phyloP scores from a whole-genome alignment of 163 green algal species.

The Scenedesmus sp. region DNA sequence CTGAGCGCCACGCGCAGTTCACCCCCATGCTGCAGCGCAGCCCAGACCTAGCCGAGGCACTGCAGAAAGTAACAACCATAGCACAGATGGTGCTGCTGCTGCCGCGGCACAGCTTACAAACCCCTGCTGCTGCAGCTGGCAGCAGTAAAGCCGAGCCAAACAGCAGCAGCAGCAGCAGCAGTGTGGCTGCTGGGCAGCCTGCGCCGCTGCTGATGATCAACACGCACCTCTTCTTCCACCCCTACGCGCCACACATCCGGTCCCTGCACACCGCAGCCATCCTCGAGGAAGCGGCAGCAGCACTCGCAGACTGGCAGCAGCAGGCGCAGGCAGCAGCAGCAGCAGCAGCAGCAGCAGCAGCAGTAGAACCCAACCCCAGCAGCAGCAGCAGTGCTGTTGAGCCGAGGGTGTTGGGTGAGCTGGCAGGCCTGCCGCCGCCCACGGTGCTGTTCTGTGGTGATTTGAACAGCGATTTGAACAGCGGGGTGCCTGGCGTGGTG shows the following conservation, averaged over 20 bases:
- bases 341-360: slow-evolving; percentile 40
- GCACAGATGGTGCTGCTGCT: slow-evolving; percentile 78
- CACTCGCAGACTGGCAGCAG: slow-evolving; percentile 33
- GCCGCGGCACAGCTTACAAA: slow-evolving; percentile 22
- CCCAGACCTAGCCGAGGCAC: slow-evolving; percentile 69
- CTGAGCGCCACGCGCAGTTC: slow-evolving; percentile 63
- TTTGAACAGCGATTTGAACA: slow-evolving; percentile 92
- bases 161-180: not conserved
- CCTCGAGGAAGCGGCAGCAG: slow-evolving; percentile 64
- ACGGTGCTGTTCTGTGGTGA: slow-evolving; percentile 88
- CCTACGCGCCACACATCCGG: slow-evolving; percentile 88
- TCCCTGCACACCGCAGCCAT: slow-evolving; percentile 89
- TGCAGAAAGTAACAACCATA: slow-evolving; percentile 89
- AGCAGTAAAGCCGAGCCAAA: not conserved
- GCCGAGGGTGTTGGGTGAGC: slow-evolving; percentile 12
- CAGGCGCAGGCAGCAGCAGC: slow-evolving; percentile 22
- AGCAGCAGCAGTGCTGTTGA: slow-evolving; percentile 8
- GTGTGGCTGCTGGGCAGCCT: slow-evolving; percentile 42
- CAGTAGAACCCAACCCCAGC: not conserved
- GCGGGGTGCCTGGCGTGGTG: slow-evolving; percentile 86
- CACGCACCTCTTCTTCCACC: slow-evolving; percentile 96
- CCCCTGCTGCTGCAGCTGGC: not conserved
- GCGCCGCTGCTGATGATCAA: slow-evolving; percentile 82
- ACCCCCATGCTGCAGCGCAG: slow-evolving; percentile 73
- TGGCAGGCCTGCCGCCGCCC: slow-evolving; percentile 41